These are phyloP conservation scores for Collybia nuda DNA, from an alignment of 768 basidiomycete genomes.

Conservation along the genomic window DNA sequence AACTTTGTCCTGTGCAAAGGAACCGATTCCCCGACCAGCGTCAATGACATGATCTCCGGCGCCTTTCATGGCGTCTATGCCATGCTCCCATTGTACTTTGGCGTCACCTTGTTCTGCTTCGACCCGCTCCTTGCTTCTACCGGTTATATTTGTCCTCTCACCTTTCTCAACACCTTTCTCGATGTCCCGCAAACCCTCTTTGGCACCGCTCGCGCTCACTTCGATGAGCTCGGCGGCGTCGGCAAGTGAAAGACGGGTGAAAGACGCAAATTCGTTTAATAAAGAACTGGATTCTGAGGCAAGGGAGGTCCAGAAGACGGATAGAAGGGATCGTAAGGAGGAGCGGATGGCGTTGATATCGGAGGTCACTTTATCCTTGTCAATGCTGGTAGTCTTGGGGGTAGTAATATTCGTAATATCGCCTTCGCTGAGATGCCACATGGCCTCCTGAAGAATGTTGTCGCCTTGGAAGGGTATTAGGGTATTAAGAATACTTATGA, in stretches of 20 bases:
- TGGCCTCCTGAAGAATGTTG: conserved; percentile 60
- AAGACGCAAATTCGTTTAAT: conserved; percentile 63
- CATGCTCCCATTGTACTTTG: conserved; percentile 59
- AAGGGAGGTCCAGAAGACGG: conserved; percentile 52
- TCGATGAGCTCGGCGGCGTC: conserved; percentile 66
- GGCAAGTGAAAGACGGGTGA: conserved; percentile 61
- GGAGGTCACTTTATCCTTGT: conserved; percentile 42
- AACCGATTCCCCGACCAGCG: conserved; percentile 41
- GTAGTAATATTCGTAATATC: conserved; percentile 41
- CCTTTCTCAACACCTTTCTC: conserved; percentile 63
- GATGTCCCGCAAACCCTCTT: conserved; percentile 50
- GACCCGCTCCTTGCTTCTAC: conserved; percentile 48
- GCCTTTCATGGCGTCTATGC: conserved; percentile 65
- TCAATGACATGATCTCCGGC: conserved; percentile 59
- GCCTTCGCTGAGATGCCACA: conserved; percentile 63
- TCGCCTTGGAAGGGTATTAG: conserved; percentile 44
- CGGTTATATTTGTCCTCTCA: conserved; percentile 50
- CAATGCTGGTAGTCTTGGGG: conserved; percentile 21
- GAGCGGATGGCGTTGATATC: conserved; percentile 52
- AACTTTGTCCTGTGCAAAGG: conserved; percentile 41
- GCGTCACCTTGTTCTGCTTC: conserved; percentile 48
- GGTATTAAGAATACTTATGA: too few species aligned
- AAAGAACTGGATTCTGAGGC: conserved; percentile 53
- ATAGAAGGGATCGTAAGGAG: conserved; percentile 50
- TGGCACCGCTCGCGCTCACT: conserved; percentile 46